Conservation (phyloP, 176 grass and related monocot genomes). For the Musa troglodytarum region DNA sequence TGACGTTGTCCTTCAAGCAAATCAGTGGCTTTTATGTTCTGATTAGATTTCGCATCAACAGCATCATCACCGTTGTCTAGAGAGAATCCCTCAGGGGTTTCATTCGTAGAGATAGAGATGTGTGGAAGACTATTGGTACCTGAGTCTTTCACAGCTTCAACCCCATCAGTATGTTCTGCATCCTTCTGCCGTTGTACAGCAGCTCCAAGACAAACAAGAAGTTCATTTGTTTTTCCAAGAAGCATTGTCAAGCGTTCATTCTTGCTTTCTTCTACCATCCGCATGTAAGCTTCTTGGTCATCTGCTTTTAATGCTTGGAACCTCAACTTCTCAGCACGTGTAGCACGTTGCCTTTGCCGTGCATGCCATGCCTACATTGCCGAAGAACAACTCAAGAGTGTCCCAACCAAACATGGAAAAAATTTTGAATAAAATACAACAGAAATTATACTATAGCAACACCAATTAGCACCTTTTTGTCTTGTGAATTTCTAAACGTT, state of each 20-base stretch:
- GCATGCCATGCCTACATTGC: constrained; percentile 74
- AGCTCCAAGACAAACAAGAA: constrained; percentile 91
- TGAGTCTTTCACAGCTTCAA: constrained; percentile 44
- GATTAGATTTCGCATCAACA: constrained; percentile 15
- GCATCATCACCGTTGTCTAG: constrained; percentile 35
- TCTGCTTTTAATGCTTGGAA: constrained; percentile 78
- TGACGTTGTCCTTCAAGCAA: constrained; percentile 68
- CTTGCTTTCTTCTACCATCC: constrained; percentile 99
- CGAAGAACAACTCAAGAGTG: neutral
- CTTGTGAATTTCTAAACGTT: too few species aligned
- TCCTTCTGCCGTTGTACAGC: constrained; percentile 97
- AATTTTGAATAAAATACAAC: too few species aligned
- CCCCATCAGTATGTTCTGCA: constrained; percentile 30
- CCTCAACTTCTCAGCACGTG: constrained; percentile 70
- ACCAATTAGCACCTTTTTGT: too few species aligned
- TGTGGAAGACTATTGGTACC: constrained; percentile 48
- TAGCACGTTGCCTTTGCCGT: constrained; percentile 76
- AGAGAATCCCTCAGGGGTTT: constrained; percentile 40
- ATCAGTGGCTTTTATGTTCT: constrained; percentile 29
- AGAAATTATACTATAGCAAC: too few species aligned
- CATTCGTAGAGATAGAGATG: constrained; percentile 31
- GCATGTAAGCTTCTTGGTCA: constrained; percentile 95
- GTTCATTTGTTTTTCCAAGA: constrained; percentile 92
- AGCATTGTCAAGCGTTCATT: constrained; percentile 98
- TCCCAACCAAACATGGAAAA: too few species aligned